Evolutionary conservation across 495 filamentous ascomycete species (phyloP), one percentile per base, ranked within the genome.

Genomic region (Trypethelium eluteriae): DNA sequence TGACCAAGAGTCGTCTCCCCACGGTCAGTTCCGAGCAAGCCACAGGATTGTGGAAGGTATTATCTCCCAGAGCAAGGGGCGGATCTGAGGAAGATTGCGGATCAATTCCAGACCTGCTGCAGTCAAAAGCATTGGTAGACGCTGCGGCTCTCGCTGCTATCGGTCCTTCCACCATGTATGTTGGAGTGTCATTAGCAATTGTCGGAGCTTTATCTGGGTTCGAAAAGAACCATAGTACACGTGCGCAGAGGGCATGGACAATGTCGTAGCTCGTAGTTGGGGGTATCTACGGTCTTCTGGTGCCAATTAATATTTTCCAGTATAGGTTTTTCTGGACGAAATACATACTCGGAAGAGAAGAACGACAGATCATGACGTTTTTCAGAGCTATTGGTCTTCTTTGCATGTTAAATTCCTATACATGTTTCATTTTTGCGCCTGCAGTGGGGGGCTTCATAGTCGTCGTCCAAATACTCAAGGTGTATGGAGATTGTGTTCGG

Each of bases 231-330:
- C 7, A 25, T 9, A 61, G 56, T 18, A 61, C 56, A 25, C 9
- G 18, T 7, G 56, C 56, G 10, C 56, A 61, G 56, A 25, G 56
- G 56, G 56, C 9, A 25, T 61, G 56, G 56, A 61, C 56, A 61
- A 61, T 61, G 56, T 25, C 56, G 18, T 61, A 18, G 56, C 56
- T 61, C 7, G 56, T 18, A 9, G n/a, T 25, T 9, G 56, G 56
- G 9, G 56, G 9, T 36, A 11, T 61, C n/a, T 18, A 25, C 34
- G 56, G 56, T 9, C 7, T 61, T 11, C 7, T 16, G 7, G 41
- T 46, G 41, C 41, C 41, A 46, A 7, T 46, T 46, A 0, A 1
- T 46, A 46, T 16, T 16, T 18, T 18, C 34, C 9, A 9, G 7
- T 25, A 36, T 61, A 9, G 56, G 7, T 61, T 61, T 11, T 10